phyloP scores from a whole-genome alignment of 2,329 filamentous ascomycete genomes.

The Metarhizium humberi region DNA sequence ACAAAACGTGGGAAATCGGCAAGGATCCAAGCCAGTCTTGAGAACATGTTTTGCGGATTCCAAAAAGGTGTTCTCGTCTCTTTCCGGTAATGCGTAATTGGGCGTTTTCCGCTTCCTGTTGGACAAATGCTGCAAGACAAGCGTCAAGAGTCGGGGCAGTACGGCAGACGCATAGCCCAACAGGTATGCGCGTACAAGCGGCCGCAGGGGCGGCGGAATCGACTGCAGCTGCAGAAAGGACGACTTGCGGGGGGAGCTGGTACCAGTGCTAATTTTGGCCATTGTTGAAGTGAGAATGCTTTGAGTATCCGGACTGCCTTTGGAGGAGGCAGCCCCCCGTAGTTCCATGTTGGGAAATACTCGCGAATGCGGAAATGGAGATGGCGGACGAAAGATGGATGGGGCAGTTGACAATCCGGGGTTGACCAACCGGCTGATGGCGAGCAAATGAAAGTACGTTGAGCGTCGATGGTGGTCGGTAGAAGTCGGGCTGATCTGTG shows the following conservation, averaged over 20 bases:
- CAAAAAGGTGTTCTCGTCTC: conserved; percentile 21
- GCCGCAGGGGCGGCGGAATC: conserved; percentile 42
- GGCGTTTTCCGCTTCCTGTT: conserved; percentile 21
- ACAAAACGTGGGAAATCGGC: conserved; percentile 54
- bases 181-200: conserved; percentile 49
- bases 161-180: conserved; percentile 52
- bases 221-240: conserved; percentile 14
- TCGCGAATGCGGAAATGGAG: not conserved
- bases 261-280: not conserved
- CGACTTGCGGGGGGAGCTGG: not conserved
- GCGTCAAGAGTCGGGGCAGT: conserved; percentile 43
- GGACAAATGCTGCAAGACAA: conserved; percentile 41
- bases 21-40: conserved; percentile 40
- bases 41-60: conserved; percentile 31
- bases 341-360: conserved; percentile 1
- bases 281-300: not conserved
- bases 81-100: conserved; percentile 18
- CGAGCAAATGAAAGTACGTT: not conserved
- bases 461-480: not conserved
- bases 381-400: not conserved
- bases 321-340: not conserved
- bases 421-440: not conserved
- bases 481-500: not conserved
- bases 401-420: not conserved
- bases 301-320: not conserved